Evolutionary conservation across 2,329 filamentous ascomycete species (phyloP), one percentile per base, ranked within the genome.

Genomic region (Alternaria novae-zelandiae): DNA sequence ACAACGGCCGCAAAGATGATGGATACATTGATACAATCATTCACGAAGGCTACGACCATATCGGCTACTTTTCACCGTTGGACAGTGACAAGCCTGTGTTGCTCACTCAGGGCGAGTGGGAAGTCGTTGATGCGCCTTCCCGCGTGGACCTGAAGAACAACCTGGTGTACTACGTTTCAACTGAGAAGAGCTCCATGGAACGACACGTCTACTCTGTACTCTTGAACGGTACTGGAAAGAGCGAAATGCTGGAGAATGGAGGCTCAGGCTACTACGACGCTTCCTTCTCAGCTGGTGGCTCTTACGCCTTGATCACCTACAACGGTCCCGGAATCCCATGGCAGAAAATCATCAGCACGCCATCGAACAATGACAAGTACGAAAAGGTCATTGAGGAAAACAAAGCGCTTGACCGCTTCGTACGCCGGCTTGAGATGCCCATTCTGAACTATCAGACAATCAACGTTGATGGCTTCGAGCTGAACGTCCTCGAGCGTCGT

Each of bases 21-120:
- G 96, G 96, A 21, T 99, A 99, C 74, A 90, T 99, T 65, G 96
- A 99, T 79, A 94, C 91, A 0, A 84, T 98, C 63, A 91, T 98
- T 59, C 86, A 96, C 74, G 87, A 97, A 20, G 90, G 94, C 59
- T 93, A 92, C 71, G 93, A 98, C 71, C 96, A 99, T 73, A 83
- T 99, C 54, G 96, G 91, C 0, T 98, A 98, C 81, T 99, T 97
- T 77, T 90, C 91, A 0, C 95, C 96, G 3, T 81, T 98, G 56
- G 92, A 98, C 71, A 94, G 90, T 70, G 84, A 91, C 0, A 84
- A 91, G n/a, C 94, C 96, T 6, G 82, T 92, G 50, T 88, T 97
- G 84, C 88, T 99, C 44, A 99, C 96, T 0, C 89, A 91, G 41
- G 96, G 96, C 6, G 79, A 90, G 30, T 99, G 95, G 94, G 96